Evolutionary conservation across 345 rosid genomes (phyloP).

Genomic region (Pistacia integerrima): DNA sequence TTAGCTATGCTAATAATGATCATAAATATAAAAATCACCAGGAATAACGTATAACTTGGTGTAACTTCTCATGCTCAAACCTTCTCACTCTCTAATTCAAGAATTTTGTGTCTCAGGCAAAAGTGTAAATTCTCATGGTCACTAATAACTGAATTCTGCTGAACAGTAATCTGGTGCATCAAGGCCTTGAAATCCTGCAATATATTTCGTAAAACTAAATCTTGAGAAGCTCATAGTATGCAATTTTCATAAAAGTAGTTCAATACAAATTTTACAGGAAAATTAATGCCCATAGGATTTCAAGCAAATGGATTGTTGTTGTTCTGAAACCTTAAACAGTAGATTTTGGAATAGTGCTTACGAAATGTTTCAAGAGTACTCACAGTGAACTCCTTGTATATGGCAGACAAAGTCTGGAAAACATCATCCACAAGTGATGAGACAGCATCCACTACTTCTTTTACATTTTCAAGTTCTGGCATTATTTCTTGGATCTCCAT

Average conservation of each 20-base stretch:
- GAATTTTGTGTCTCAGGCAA: constrained; percentile 46
- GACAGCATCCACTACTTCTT: constrained; percentile 45
- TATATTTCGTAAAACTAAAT: constrained; percentile 15
- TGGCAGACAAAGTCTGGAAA: constrained; percentile 53
- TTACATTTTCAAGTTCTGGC: constrained; percentile 50
- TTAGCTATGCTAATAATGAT: too few species aligned
- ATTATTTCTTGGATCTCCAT: constrained; percentile 55
- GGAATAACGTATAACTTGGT: neutral
- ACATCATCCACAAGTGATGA: constrained; percentile 57
- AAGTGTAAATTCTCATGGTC: constrained; percentile 42
- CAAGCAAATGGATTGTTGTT: neutral
- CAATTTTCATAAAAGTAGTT: neutral
- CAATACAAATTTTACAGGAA: neutral
- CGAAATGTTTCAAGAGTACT: constrained; percentile 35
- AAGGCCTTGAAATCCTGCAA: constrained; percentile 65
- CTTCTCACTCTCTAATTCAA: constrained; percentile 67
- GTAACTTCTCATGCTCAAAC: constrained; percentile 26
- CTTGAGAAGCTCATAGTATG: neutral
- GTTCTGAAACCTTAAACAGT: neutral
- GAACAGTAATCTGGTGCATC: constrained; percentile 43
- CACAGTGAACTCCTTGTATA: constrained; percentile 50
- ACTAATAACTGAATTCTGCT: constrained; percentile 47
- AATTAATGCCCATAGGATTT: neutral
- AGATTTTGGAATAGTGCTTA: neutral
- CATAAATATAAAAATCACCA: neutral